phyloP scores from a whole-genome alignment of 768 basidiomycete genomes.

The Suillus discolor region DNA sequence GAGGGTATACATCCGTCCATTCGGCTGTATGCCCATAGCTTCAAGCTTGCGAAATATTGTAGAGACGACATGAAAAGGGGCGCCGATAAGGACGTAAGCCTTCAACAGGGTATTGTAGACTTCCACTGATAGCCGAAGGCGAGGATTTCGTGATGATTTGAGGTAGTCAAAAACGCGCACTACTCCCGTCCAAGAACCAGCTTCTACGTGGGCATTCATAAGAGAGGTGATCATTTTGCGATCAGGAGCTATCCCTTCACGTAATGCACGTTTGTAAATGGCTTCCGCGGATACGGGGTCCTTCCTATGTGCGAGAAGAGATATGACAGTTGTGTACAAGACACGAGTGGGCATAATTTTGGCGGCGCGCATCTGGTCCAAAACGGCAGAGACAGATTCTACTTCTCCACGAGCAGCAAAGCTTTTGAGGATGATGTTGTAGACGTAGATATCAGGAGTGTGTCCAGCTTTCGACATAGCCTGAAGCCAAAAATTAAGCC shows the following conservation, averaged over 20 bases:
- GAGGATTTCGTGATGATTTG: conserved; percentile 34
- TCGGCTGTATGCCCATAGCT: conserved; percentile 53
- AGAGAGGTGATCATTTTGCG: conserved; percentile 65
- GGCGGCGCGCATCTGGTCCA: conserved; percentile 62
- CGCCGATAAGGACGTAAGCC: conserved; percentile 79
- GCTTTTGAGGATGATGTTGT: conserved; percentile 59
- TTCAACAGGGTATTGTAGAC: conserved; percentile 81
- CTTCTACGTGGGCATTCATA: conserved; percentile 83
- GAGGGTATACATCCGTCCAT: conserved; percentile 66
- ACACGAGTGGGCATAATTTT: conserved; percentile 48
- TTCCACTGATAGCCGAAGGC: conserved; percentile 52
- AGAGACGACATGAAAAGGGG: conserved; percentile 69
- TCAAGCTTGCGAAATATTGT: conserved; percentile 61
- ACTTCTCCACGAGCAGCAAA: conserved; percentile 59
- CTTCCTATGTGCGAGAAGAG: conserved; percentile 60
- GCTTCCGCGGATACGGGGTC: conserved; percentile 69
- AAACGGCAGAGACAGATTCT: conserved; percentile 47
- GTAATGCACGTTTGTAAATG: conserved; percentile 64
- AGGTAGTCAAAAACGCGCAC: conserved; percentile 71
- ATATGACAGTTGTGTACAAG: conserved; percentile 69
- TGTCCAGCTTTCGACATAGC: conserved; percentile 51
- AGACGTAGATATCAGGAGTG: conserved; percentile 57
- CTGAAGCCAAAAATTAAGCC: conserved; percentile 56
- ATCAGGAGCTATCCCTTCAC: conserved; percentile 65
- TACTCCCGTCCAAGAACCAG: conserved; percentile 78